These are phyloP conservation scores for Boletus subparvulus DNA, from an alignment of 768 basidiomycete genomes.

Conservation along the genomic window DNA sequence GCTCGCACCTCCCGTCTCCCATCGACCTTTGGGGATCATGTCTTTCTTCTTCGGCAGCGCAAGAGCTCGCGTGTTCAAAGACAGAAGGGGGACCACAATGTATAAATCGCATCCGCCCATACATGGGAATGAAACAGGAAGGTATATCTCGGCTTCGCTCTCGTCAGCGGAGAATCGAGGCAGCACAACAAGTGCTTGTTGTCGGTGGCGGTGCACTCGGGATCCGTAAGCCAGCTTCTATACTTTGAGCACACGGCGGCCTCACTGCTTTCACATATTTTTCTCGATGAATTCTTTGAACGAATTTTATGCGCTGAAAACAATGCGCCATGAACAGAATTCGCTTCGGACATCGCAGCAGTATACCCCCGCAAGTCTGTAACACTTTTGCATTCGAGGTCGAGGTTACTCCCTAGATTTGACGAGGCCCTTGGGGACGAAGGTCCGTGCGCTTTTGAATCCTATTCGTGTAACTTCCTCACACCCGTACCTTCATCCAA, in stretches of 20 bases:
- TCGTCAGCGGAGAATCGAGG: slow-evolving; percentile 49
- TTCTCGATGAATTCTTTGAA: background rate
- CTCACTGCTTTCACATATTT: background rate
- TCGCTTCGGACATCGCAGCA: slow-evolving; percentile 60
- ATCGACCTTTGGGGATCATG: slow-evolving; percentile 51
- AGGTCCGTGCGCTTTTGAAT: slow-evolving; percentile 33
- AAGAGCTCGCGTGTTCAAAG: background rate
- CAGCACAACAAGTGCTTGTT: slow-evolving; percentile 53
- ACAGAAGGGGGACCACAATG: background rate
- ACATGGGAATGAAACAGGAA: slow-evolving; percentile 47
- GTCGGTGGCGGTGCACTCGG: slow-evolving; percentile 76
- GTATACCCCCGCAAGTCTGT: slow-evolving; percentile 52
- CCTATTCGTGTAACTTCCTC: background rate
- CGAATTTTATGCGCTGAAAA: background rate
- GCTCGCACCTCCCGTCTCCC: slow-evolving; percentile 53
- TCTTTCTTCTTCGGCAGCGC: background rate
- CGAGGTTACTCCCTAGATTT: slow-evolving; percentile 53
- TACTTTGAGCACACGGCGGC: background rate
- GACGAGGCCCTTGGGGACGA: slow-evolving; percentile 52
- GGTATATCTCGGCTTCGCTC: slow-evolving; percentile 50
- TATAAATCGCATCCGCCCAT: slow-evolving; percentile 9
- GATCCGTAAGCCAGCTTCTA: slow-evolving; percentile 48
- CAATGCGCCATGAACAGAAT: slow-evolving; percentile 40
- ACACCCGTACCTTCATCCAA: background rate
- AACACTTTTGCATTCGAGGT: slow-evolving; percentile 60